phyloP scores from a whole-genome alignment of 1,139 yeast genomes.

The Debaryomyces sp. region DNA sequence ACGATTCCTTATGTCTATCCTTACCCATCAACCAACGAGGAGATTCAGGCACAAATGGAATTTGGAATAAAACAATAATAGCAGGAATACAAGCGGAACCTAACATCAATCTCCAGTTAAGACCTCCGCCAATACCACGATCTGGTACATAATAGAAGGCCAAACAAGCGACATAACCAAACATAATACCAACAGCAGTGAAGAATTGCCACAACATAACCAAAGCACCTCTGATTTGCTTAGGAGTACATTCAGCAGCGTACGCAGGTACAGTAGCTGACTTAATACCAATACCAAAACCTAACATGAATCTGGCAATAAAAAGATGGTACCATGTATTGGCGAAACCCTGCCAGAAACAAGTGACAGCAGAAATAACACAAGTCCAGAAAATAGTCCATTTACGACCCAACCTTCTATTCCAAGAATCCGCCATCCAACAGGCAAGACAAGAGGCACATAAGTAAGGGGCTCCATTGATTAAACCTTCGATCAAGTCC shows the following conservation, averaged over 20 bases:
- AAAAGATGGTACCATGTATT: conserved; percentile 77
- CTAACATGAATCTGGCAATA: conserved; percentile 70
- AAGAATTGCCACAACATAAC: conserved; percentile 91
- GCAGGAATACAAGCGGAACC: conserved; percentile 82
- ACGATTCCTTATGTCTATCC: conserved; percentile 60
- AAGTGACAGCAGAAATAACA: conserved; percentile 62
- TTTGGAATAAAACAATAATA: conserved; percentile 62
- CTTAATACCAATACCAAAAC: conserved; percentile 80
- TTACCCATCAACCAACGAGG: conserved; percentile 83
- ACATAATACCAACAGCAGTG: conserved; percentile 85
- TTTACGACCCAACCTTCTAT: conserved; percentile 66
- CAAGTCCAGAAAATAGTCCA: conserved; percentile 75
- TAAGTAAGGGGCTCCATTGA: conserved; percentile 81
- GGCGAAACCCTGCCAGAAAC: conserved; percentile 78
- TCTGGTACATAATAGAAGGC: conserved; percentile 50
- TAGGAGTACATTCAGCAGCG: conserved; percentile 81
- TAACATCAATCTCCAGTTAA: conserved; percentile 82
- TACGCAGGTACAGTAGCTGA: conserved; percentile 82
- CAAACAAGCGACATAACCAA: conserved; percentile 72
- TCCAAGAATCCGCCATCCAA: conserved; percentile 72
- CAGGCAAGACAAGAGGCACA: conserved; percentile 72
- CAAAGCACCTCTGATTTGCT: conserved; percentile 73
- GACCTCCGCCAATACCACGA: conserved; percentile 45
- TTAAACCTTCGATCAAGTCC: conserved; percentile 72
- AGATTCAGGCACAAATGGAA: conserved; percentile 74